Evolutionary conservation across 2,329 filamentous ascomycete species (phyloP), one percentile per base, ranked within the genome.

Genomic region (Pseudopithomyces chartarum): DNA sequence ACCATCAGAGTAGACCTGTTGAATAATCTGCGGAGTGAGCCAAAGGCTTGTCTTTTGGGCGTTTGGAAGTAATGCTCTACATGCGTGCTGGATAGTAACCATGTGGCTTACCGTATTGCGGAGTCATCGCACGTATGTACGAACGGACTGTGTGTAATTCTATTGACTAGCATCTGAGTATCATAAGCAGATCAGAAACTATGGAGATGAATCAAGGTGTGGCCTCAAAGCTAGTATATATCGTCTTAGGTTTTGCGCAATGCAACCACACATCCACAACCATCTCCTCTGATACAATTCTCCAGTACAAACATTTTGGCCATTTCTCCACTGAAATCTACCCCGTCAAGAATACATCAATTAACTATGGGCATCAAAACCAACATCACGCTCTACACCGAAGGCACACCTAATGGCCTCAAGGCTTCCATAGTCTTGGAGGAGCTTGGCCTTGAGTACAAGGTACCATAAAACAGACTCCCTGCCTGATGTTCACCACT

Each of bases 381-480:
- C 32, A 36, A 56, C 6, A 56, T 52, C 44, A 57, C 55, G 29
- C 49, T 57, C 32, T 57, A 57, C 39, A 84, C 81, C 0, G 74
- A 77, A 64, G 78, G 69, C 63, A 83, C 81, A 3, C 81, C 81
- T 39, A 84, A 84, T 65, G 81, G 81, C 34, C 76, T 81, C 57
- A 81, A 82, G 29, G 77, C 81, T 4, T 80, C 82, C 65, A 82
- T 88, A 59, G 67, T 87, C 17, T 81, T 88, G 42, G 86, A 88
- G 67, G 86, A 88, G 74, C 77, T 88, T 52, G 84, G 83, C 42
- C 79, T 80, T 49, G 75, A 82, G 11, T 88, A 87, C 72, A 81
- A 5, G 81, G 73, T 61, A 84, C 87, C 63, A 63, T 67, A 53
- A 78, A 87, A 66, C 78, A 67, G 78, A 85, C 2, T 43, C 2